phyloP scores from a whole-genome alignment of 805 yeast species.

The Jamesozyma hellenica region DNA sequence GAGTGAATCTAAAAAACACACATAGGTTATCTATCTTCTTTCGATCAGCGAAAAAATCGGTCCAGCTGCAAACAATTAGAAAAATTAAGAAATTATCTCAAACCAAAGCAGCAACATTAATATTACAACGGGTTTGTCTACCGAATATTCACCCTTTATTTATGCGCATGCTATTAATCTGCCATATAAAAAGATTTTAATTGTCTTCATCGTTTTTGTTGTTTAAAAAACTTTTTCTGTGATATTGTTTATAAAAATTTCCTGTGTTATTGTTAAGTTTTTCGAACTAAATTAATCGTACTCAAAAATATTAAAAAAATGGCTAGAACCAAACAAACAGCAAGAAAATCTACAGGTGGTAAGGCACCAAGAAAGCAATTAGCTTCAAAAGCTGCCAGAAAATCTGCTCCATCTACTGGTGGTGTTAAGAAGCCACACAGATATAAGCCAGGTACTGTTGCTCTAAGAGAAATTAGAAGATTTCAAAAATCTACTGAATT shows the following conservation, averaged over 20 bases:
- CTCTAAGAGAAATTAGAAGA: slow-evolving; percentile 91
- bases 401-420: slow-evolving; percentile 84
- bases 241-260: slow-evolving; percentile 1
- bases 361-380: slow-evolving; percentile 91
- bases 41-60: no score
- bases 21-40: no score
- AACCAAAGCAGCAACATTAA: no score
- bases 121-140: no score
- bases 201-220: no score
- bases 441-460: slow-evolving; percentile 95
- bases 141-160: no score
- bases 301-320: slow-evolving; percentile 28
- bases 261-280: slow-evolving; percentile 3
- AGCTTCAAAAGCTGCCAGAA: slow-evolving; percentile 89
- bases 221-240: no score
- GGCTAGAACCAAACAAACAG: slow-evolving; percentile 92
- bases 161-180: no score
- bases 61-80: no score
- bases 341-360: slow-evolving; percentile 93
- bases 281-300: not conserved
- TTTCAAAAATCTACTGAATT: slow-evolving; percentile 93
- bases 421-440: slow-evolving; percentile 94
- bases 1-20: no score
- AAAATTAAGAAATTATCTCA: no score
- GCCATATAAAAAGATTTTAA: no score